Conservation (phyloP, 805 yeast species). For the Ogataea pignaliae region DNA sequence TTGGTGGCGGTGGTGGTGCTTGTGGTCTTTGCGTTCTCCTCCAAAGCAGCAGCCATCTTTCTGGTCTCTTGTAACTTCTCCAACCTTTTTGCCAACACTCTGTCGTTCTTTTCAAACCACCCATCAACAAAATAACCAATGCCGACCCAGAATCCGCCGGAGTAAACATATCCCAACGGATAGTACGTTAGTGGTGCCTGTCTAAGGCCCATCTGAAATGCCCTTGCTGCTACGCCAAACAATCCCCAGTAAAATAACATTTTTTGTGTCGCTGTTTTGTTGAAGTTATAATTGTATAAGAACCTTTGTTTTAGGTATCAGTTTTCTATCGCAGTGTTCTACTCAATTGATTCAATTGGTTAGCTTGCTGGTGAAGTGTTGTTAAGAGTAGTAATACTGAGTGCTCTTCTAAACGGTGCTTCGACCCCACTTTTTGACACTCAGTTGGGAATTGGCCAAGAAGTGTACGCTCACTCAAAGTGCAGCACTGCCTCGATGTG, state of each 20-base stretch:
- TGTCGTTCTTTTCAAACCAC: conserved; percentile 36
- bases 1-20: not conserved
- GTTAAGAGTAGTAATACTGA: no score
- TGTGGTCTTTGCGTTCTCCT: conserved; percentile 12
- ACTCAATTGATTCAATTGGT: no score
- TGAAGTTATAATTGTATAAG: not conserved
- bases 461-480: no score
- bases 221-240: conserved; percentile 39
- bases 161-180: conserved; percentile 38
- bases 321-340: no score
- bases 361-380: no score
- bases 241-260: conserved; percentile 30
- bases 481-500: no score
- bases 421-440: conserved; percentile 3
- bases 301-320: no score
- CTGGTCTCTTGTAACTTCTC: conserved; percentile 34
- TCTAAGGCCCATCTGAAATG: conserved; percentile 40
- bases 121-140: conserved; percentile 36
- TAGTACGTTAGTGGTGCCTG: conserved; percentile 34
- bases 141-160: conserved; percentile 42
- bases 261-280: not conserved
- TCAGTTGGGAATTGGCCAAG: no score
- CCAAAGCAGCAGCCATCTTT: conserved; percentile 19
- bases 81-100: conserved; percentile 34
- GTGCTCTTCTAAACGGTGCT: no score